Evolutionary conservation across 1,284 basidiomycete species (phyloP), one percentile per base, ranked within the genome.

Genomic region (Schizophyllum commune): DNA sequence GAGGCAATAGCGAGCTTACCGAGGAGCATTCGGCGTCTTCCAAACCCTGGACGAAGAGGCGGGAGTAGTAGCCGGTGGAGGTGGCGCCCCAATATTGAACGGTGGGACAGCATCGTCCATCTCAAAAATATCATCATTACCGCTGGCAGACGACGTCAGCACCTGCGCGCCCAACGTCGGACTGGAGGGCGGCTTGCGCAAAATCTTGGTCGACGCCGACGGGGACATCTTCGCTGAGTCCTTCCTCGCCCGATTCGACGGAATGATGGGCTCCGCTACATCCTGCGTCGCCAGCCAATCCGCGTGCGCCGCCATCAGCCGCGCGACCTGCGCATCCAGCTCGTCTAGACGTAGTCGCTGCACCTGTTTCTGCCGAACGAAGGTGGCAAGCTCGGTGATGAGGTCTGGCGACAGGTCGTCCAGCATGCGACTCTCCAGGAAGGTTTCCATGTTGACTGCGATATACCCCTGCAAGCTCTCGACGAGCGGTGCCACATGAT

Each of bases 241-340:
- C 51, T 76, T 76, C 62, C 75, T 77, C 55, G 72, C 66, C 34
- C 66, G 64, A 32, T 59, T 64, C 1, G 68, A 62, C 39, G 82
- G 80, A 8, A 86, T 71, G 55, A 92, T 79, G 0, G 85, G 83
- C 27, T 75, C 73, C 0, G 95, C 93, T 39, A 97, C 80, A 72
- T 98, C 96, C 68, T 96, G 86, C 55, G 81, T 64, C 1, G 79
- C 81, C n/a, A 96, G 73, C 91, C 92, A 98, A 1, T 86, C 86
- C 32, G 79, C 78, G 68, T 93, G 83, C 60, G 82, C 85, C 63
- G 79, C 79, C 75, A 93, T 76, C 4, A 89, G 81, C 22, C 78
- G 75, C 3, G 81, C 75, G n/a, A 86, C 73, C 6, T 27, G 9
- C 2, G 53, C 53, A n/a, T 55, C 53, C 27, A 55, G 53, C 9